Conservation (phyloP, 2,329 filamentous ascomycete genomes). For the Ceratocystis variospora region DNA sequence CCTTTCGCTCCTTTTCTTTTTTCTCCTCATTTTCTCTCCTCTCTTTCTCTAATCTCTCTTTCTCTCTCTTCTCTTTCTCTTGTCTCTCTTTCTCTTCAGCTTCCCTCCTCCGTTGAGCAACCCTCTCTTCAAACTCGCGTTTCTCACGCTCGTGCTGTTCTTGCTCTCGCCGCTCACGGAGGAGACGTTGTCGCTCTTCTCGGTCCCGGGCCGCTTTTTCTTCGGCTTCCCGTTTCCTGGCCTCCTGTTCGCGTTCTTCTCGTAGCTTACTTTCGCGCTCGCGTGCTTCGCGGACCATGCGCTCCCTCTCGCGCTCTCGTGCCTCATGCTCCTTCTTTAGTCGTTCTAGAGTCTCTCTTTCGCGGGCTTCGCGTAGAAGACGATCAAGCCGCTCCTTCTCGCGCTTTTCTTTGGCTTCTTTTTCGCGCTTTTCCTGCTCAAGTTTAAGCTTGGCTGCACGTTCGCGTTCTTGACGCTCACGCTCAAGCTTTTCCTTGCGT, state of each 20-base stretch:
- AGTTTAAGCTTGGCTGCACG: conserved; percentile 16
- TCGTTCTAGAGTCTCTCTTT: conserved; percentile 12
- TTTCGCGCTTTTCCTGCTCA: conserved; percentile 19
- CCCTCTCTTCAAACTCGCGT: conserved; percentile 30
- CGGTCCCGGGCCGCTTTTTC: conserved; percentile 3
- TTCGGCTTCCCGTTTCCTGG: background rate
- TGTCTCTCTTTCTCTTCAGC: conserved; percentile 30
- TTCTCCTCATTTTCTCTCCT: conserved; percentile 31
- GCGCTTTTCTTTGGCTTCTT: conserved; percentile 22
- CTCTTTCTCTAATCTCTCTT: conserved; percentile 29
- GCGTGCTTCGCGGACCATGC: conserved; percentile 13
- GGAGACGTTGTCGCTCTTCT: conserved; percentile 4
- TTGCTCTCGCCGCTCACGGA: conserved; percentile 25
- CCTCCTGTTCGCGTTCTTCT: conserved; percentile 27
- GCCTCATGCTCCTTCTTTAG: conserved; percentile 18
- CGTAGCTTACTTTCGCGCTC: conserved; percentile 12
- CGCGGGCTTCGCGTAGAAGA: conserved; percentile 11
- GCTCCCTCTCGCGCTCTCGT: conserved; percentile 47
- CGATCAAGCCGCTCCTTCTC: conserved; percentile 25
- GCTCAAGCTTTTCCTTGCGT: conserved; percentile 19
- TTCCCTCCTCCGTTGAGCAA: conserved; percentile 17
- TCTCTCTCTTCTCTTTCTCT: conserved; percentile 32
- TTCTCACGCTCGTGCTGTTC: conserved; percentile 32
- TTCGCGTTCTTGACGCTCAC: conserved; percentile 16
- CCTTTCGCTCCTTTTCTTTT: conserved; percentile 26